A percentile compares a stretch with the other conserved stretches of the same genome.
These are phyloP conservation scores for Xylaria castorea DNA, from an alignment of 495 filamentous ascomycete genomes.

Conservation along the genomic window DNA sequence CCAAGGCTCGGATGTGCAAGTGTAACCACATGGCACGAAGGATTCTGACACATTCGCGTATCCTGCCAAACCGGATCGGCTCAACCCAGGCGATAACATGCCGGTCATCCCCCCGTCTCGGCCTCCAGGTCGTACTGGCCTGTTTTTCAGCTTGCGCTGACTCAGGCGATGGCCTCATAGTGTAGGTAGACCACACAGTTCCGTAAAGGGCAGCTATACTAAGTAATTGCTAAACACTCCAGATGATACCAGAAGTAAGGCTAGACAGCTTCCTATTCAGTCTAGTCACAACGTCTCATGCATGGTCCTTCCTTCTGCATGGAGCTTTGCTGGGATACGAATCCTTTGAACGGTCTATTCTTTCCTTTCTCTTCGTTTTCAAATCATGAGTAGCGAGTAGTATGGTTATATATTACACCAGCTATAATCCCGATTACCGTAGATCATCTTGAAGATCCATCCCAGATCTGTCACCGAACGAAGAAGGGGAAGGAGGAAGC, in stretches of 20 bases:
- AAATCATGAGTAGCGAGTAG: background rate
- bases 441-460: background rate
- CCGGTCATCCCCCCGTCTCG: background rate
- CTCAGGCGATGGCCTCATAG: background rate
- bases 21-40: conserved; percentile 24
- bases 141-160: conserved; percentile 1
- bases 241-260: background rate
- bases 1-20: conserved; percentile 10
- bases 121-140: background rate
- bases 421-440: background rate
- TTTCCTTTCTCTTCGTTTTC: conserved; percentile 1
- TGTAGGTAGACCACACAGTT: too few species aligned
- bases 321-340: conserved; percentile 10
- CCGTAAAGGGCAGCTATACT: too few species aligned
- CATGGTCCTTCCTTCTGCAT: conserved; percentile 17
- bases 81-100: background rate
- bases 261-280: background rate
- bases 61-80: conserved; percentile 19
- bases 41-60: conserved; percentile 20
- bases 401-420: background rate
- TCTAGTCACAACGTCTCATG: background rate
- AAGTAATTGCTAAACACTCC: background rate
- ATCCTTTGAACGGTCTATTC: conserved; percentile 15
- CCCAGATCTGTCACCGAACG: background rate
- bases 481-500: background rate